A percentile compares a stretch with the other conserved stretches of the same genome.
Evolutionary conservation across 768 basidiomycete species (phyloP).

Genomic region (Coprinopsis strossmayeri): DNA sequence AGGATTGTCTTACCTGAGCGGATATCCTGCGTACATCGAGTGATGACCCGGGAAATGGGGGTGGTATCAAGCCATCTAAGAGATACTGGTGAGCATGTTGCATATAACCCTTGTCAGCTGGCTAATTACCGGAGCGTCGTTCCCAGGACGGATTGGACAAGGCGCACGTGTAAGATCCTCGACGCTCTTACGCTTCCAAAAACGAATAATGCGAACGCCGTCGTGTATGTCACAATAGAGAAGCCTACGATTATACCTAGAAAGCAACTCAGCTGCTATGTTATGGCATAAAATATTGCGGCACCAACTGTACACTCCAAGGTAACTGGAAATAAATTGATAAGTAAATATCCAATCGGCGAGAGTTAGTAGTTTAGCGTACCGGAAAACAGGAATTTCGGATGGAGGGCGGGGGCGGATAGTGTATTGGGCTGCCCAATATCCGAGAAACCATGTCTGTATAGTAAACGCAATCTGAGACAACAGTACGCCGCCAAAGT

Average conservation of each 20-base stretch:
- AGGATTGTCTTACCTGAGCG: conserved; percentile 25
- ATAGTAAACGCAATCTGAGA: conserved; percentile 21
- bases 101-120: background rate
- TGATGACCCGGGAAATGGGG: conserved; percentile 44
- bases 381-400: conserved; percentile 30
- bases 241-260: conserved; percentile 7
- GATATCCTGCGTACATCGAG: conserved; percentile 63
- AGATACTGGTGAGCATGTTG: background rate
- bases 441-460: conserved; percentile 40
- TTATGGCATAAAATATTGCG: background rate
- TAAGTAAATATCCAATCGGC: conserved; percentile 1
- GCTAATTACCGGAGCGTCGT: conserved; percentile 46
- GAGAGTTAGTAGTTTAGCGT: conserved; percentile 15
- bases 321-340: conserved; percentile 29
- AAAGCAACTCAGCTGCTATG: background rate
- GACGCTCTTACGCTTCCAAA: conserved; percentile 47
- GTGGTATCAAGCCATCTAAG: conserved; percentile 39
- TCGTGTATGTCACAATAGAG: conserved; percentile 23
- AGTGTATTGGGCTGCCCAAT: conserved; percentile 40
- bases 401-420: conserved; percentile 20
- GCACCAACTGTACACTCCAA: conserved; percentile 31
- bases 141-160: conserved; percentile 47
- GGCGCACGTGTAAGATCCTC: conserved; percentile 39
- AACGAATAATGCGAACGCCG: conserved; percentile 32
- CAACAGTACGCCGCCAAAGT: conserved; percentile 20